Conservation (phyloP, 2,329 filamentous ascomycete species). For the Penicillium hordei region DNA sequence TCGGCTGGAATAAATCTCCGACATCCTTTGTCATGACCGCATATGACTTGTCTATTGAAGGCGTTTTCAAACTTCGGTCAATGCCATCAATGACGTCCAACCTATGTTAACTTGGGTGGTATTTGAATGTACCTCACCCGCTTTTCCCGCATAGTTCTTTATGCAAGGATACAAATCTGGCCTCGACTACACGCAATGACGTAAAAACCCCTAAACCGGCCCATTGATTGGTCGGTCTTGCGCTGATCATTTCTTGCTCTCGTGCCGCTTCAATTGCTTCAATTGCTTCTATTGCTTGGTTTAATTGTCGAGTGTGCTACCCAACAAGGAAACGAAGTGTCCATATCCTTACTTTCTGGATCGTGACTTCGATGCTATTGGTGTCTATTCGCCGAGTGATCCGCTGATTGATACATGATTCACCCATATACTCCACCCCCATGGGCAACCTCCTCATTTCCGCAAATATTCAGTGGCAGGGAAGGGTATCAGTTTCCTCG, state of each 20-base stretch:
- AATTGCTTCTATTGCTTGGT: conserved; percentile 10
- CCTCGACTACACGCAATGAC: conserved; percentile 2
- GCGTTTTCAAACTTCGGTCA: too few species aligned
- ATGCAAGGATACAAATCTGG: not conserved
- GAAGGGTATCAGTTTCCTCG: not conserved
- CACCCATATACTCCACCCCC: conserved; percentile 2
- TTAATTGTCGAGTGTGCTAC: not conserved
- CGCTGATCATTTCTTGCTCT: conserved; percentile 6
- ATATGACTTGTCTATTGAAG: not conserved
- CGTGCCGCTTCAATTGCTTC: too few species aligned
- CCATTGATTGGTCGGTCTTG: conserved; percentile 10
- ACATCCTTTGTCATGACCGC: not conserved
- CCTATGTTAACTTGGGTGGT: not conserved
- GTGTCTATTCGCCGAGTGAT: conserved; percentile 11
- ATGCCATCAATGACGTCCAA: not conserved
- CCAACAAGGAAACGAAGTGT: too few species aligned
- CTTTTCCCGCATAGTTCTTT: not conserved
- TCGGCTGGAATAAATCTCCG: not conserved
- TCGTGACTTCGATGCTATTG: conserved; percentile 2
- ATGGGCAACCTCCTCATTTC: conserved; percentile 7
- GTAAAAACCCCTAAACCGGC: conserved; percentile 1
- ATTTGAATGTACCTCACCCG: not conserved
- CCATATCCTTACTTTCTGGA: not conserved
- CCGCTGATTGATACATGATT: conserved; percentile 4
- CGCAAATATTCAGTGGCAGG: conserved; percentile 5